Evolutionary conservation across 2,329 filamentous ascomycete genomes (phyloP).

Genomic region (Cladophialophora immunda): DNA sequence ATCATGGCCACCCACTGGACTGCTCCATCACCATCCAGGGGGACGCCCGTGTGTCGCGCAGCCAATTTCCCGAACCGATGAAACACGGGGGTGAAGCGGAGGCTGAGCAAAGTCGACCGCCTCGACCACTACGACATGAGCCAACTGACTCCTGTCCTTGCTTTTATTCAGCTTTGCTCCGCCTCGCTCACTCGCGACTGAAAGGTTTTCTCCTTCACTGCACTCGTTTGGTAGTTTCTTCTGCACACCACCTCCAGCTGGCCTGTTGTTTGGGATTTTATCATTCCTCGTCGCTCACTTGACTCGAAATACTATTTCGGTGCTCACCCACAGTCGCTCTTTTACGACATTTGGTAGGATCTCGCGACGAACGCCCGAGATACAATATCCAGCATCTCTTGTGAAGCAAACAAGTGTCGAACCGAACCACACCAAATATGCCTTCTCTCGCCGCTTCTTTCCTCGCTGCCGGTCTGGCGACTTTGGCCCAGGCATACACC

Average conservation of each 20-base stretch:
- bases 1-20: not conserved
- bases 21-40: not conserved
- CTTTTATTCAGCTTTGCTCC: constrained; percentile 10
- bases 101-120: constrained; percentile 27
- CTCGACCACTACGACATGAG: not conserved
- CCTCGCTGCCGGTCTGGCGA: constrained; percentile 72
- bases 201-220: not conserved
- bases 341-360: constrained; percentile 15
- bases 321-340: constrained; percentile 22
- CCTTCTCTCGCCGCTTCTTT: constrained; percentile 48
- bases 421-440: constrained; percentile 20
- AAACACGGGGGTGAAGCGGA: constrained; percentile 32
- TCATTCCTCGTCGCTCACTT: constrained; percentile 23
- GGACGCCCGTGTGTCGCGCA: not conserved
- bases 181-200: not conserved
- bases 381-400: not conserved
- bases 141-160: not conserved
- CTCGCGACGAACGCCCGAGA: not conserved
- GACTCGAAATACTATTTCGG: constrained; percentile 22
- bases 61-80: constrained; percentile 36
- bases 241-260: constrained; percentile 21
- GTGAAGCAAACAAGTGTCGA: not conserved
- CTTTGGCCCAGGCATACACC: constrained; percentile 69
- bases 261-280: constrained; percentile 16
- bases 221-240: constrained; percentile 17